These are phyloP conservation scores for Bromus sterilis DNA, from an alignment of 176 grass and related monocot genomes.

Conservation along the genomic window DNA sequence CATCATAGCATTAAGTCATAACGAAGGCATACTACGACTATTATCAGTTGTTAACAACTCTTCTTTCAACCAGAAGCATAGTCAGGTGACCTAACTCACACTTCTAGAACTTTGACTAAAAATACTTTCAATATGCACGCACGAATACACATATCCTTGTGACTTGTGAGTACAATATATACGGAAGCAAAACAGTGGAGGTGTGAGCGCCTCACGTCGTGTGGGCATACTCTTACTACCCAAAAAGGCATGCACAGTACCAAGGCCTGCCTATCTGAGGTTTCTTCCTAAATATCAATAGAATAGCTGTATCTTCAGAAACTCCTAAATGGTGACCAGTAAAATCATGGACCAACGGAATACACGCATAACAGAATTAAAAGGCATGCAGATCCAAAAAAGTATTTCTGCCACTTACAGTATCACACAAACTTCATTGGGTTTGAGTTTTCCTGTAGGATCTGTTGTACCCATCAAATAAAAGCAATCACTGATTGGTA, in stretches of 20 bases:
- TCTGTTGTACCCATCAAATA: conserved; percentile 68
- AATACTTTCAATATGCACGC: neutral
- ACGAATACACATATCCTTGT: neutral
- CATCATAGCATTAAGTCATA: neutral
- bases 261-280: neutral
- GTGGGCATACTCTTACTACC: neutral
- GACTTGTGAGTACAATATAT: neutral
- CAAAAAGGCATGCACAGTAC: neutral
- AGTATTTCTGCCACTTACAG: conserved; percentile 37
- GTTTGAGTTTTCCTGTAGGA: conserved; percentile 39
- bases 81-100: neutral
- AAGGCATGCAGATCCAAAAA: neutral
- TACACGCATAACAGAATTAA: neutral
- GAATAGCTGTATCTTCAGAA: neutral
- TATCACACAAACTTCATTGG: conserved; percentile 65
- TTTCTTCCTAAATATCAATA: neutral
- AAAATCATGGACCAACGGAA: neutral
- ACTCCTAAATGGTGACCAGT: neutral
- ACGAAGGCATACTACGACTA: neutral
- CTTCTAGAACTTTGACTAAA: neutral
- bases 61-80: neutral
- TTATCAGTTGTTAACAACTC: neutral
- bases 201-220: neutral
- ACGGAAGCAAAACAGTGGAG: neutral
- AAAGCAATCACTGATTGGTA: conserved; percentile 52